Conservation (phyloP, 257 asterid species). For the Solanum boliviense region DNA sequence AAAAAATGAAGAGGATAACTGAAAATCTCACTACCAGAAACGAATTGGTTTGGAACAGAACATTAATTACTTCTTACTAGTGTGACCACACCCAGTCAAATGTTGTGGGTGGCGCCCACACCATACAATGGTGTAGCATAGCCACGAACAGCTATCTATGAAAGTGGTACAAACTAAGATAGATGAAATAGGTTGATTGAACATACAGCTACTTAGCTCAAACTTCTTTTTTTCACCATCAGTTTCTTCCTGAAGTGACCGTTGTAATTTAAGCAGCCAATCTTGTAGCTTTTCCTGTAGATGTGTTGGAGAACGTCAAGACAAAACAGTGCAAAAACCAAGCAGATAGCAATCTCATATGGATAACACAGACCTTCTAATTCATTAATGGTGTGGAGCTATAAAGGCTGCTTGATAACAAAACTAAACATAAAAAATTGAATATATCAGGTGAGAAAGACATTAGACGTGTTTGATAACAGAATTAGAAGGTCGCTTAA, state of each 20-base stretch:
- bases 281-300: conserved; percentile 85
- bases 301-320: background rate
- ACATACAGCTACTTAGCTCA: conserved; percentile 57
- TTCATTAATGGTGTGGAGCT: background rate
- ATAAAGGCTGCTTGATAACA: background rate
- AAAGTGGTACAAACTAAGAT: background rate
- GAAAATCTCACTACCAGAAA: background rate
- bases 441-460: background rate
- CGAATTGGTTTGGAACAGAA: background rate
- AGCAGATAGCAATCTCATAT: background rate
- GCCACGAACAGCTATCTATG: background rate
- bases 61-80: background rate
- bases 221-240: conserved; percentile 33
- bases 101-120: background rate
- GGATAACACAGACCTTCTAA: background rate
- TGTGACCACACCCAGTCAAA: background rate
- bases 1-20: background rate
- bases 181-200: background rate
- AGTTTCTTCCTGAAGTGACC: conserved; percentile 53
- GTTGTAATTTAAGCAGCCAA: conserved; percentile 56
- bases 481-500: background rate
- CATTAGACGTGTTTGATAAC: background rate
- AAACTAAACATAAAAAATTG: background rate
- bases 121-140: background rate
- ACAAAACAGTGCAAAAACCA: background rate